These are phyloP conservation scores for Curvularia lunata DNA, from an alignment of 2,329 filamentous ascomycete species.

Conservation along the genomic window DNA sequence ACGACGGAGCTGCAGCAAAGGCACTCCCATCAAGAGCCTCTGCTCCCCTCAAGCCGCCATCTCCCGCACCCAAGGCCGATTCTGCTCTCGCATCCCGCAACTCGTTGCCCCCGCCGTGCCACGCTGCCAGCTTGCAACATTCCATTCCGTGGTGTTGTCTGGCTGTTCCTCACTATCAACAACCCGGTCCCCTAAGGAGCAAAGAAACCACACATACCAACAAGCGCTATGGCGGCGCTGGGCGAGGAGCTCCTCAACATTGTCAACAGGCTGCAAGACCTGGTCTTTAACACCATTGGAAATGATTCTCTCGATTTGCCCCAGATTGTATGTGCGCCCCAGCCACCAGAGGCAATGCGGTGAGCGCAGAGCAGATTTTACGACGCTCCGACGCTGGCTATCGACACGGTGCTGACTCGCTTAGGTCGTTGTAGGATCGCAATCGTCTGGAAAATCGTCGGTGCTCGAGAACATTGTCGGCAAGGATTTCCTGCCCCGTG, in stretches of 20 bases:
- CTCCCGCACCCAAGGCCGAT: constrained; percentile 14
- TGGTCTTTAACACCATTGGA: constrained; percentile 99
- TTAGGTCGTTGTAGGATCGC: constrained; percentile 97
- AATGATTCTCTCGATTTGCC: constrained; percentile 97
- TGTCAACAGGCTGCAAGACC: constrained; percentile 97
- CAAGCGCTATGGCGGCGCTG: constrained; percentile 78
- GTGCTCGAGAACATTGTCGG: constrained; percentile 99
- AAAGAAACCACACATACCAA: constrained; percentile 23
- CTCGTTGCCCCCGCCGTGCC: constrained; percentile 12
- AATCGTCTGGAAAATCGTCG: constrained; percentile 97
- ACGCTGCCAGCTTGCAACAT: constrained; percentile 12
- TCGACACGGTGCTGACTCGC: constrained; percentile 21
- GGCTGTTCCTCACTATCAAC: constrained; percentile 32
- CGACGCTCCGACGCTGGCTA: constrained; percentile 2
- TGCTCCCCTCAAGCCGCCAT: constrained; percentile 22
- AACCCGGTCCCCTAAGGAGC: constrained; percentile 31
- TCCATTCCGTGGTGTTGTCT: constrained; percentile 29
- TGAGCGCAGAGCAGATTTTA: constrained; percentile 21
- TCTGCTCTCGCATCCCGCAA: constrained; percentile 14
- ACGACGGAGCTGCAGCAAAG: constrained; percentile 34
- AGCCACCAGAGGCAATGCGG: constrained; percentile 19
- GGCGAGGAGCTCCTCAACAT: constrained; percentile 94
- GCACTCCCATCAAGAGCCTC: constrained; percentile 35
- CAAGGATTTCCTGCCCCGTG: constrained; percentile 93
- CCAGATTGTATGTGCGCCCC: constrained; percentile 85